These are phyloP conservation scores for Fusarium denticulatum DNA, from an alignment of 2,329 filamentous ascomycete genomes.

Conservation along the genomic window DNA sequence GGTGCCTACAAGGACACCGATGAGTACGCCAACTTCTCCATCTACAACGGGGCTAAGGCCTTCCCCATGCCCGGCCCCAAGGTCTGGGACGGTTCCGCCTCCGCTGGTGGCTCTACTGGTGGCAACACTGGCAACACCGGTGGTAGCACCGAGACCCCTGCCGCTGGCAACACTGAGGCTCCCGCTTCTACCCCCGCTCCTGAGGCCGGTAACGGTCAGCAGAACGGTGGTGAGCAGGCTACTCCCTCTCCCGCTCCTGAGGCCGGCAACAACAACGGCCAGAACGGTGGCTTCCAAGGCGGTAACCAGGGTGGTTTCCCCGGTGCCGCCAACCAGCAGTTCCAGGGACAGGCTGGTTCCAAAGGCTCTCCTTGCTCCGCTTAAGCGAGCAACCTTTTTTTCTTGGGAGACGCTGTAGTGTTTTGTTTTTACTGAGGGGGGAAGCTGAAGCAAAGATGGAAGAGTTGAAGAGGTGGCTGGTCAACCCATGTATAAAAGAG, in stretches of 20 bases:
- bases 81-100: slow-evolving; percentile 1
- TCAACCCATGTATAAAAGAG: slow-evolving; percentile 19
- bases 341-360: slow-evolving; percentile 1
- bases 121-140: not conserved
- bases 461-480: slow-evolving; percentile 6
- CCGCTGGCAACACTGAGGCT: not conserved
- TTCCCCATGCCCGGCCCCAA: slow-evolving; percentile 23
- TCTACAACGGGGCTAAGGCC: slow-evolving; percentile 12
- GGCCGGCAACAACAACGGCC: not conserved
- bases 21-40: slow-evolving; percentile 22
- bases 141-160: not conserved
- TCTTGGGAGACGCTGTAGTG: not conserved
- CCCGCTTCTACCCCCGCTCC: not conserved
- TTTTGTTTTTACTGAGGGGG: slow-evolving; percentile 3
- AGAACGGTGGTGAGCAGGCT: not conserved
- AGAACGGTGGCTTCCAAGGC: not conserved
- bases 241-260: no score
- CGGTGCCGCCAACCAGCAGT: not conserved
- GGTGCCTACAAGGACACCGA: slow-evolving; percentile 22
- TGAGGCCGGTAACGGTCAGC: not conserved
- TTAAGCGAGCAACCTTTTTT: slow-evolving; percentile 4
- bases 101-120: not conserved
- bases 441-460: slow-evolving; percentile 3
- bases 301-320: no score
- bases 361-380: slow-evolving; percentile 8